Conservation (phyloP, 768 basidiomycete species). For the Neoboletus brunneissimus region DNA sequence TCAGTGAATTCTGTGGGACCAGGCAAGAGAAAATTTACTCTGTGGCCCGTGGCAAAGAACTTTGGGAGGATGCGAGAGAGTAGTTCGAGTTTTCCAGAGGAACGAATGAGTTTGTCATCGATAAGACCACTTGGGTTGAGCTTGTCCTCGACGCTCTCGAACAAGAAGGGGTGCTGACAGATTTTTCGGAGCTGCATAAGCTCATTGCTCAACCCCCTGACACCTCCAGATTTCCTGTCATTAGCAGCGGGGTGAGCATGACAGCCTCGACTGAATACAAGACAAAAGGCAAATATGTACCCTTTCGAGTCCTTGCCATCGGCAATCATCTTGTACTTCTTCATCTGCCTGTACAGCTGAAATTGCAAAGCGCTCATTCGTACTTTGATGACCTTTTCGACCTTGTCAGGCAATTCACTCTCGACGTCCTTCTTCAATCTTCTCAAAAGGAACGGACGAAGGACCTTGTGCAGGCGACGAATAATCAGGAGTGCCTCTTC, state of each 20-base stretch:
- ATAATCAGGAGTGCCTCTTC: slow-evolving; percentile 98
- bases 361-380: slow-evolving; percentile 91
- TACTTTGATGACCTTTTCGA: slow-evolving; percentile 96
- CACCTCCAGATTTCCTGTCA: slow-evolving; percentile 65
- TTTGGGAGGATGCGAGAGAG: slow-evolving; percentile 91
- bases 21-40: slow-evolving; percentile 45
- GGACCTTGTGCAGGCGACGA: slow-evolving; percentile 92
- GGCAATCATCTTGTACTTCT: slow-evolving; percentile 97
- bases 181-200: slow-evolving; percentile 98
- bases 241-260: slow-evolving; percentile 2
- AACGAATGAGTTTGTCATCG: slow-evolving; percentile 81
- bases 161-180: slow-evolving; percentile 96
- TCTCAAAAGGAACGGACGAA: slow-evolving; percentile 90
- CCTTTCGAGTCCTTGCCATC: slow-evolving; percentile 74
- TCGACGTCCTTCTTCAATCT: slow-evolving; percentile 97
- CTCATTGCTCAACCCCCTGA: slow-evolving; percentile 90
- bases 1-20: neutral
- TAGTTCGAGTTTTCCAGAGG: slow-evolving; percentile 92
- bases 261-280: neutral
- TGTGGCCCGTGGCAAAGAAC: slow-evolving; percentile 88
- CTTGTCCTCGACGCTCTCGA: slow-evolving; percentile 92
- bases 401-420: slow-evolving; percentile 92
- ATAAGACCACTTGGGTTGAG: slow-evolving; percentile 80
- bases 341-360: slow-evolving; percentile 96
- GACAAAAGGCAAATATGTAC: slow-evolving; percentile 39